Base-by-base conservation (phyloP, 2,329 filamentous ascomycete species). In the Penicillium concentricum region DNA sequence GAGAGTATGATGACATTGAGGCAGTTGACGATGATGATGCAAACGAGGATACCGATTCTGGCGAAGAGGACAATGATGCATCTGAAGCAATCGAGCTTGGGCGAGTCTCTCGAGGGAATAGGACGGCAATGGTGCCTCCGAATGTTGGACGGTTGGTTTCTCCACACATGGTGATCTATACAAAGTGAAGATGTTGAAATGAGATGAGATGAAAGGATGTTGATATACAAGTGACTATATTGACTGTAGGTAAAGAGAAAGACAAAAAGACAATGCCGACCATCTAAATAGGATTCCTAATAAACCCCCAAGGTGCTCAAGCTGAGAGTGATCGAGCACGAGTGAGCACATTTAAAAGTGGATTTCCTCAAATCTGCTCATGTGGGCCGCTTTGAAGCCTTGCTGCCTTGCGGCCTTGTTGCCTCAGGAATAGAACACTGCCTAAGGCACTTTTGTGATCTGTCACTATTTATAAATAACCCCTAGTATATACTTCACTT, bases 141-240 rank as follows among this genome's bases (percentile, higher is more conserved):
- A 66, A 78, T 26, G 82, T 82, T 15, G 66, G 81, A 22, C 69
- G 86, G 47, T 70, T 66, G 10, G 81, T 81, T 0, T 66, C 57
- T 15, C 72, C 78, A 5, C 84, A 85, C 20, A 79, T 87, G n/a
- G 63, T 15, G 52, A 55, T 50, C 52, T 82, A 64, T 80, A 38
- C 28, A 26, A 20, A 57, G 58, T 45, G 46, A 44, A 34, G 12
- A 26, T 54, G 30, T 4, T 38, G n/a, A 20, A 37, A 56, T 35
- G 18, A 51, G 38, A 35, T 22, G 16, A 43, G 18, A 54, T 28
- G 5, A 16, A 18, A 34, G 20, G 49, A 1, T 16, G 9, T 26
- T 26, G 35, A 45, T 41, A 35, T 37, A 38, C 10, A 47, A 26
- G 20, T 35, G 22, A 26, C 13, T 49, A 30, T 26, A 37, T 52